These are phyloP conservation scores for Solanum chiquidenum DNA, from an alignment of 257 asterid genomes.

Conservation along the genomic window DNA sequence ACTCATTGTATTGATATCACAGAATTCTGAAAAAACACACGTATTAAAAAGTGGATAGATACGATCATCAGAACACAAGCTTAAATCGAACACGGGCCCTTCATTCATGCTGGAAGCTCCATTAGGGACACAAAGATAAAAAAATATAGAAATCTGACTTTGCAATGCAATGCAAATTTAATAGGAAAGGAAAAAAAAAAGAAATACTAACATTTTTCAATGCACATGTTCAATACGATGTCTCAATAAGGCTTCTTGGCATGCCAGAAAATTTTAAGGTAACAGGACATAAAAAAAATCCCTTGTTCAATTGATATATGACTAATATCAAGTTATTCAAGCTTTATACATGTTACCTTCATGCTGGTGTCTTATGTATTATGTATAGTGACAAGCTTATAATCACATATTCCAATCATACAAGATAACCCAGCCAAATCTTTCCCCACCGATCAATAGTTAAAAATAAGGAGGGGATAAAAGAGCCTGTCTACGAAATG, in stretches of 20 bases:
- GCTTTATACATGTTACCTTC: background rate
- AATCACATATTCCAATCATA: background rate
- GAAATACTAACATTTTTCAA: background rate
- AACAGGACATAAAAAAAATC: background rate
- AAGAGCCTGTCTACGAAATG: background rate
- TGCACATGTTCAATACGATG: background rate
- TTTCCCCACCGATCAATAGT: background rate
- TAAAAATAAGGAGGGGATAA: background rate
- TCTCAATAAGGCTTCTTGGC: background rate
- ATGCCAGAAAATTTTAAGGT: background rate
- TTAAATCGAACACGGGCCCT: background rate
- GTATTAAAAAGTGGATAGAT: background rate
- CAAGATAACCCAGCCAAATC: background rate
- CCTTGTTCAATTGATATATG: background rate
- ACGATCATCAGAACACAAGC: background rate
- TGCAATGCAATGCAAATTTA: background rate
- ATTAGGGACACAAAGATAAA: background rate
- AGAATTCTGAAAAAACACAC: background rate
- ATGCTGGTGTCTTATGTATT: background rate
- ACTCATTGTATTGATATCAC: background rate
- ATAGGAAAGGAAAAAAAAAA: background rate
- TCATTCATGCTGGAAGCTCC: background rate
- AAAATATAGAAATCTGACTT: background rate
- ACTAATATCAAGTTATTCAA: background rate
- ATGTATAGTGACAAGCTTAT: background rate